Percentiles rank a stretch among this genome's conserved stretches.
phyloP scores from a whole-genome alignment of 2,329 filamentous ascomycete genomes.

The Sporothrix pallida region DNA sequence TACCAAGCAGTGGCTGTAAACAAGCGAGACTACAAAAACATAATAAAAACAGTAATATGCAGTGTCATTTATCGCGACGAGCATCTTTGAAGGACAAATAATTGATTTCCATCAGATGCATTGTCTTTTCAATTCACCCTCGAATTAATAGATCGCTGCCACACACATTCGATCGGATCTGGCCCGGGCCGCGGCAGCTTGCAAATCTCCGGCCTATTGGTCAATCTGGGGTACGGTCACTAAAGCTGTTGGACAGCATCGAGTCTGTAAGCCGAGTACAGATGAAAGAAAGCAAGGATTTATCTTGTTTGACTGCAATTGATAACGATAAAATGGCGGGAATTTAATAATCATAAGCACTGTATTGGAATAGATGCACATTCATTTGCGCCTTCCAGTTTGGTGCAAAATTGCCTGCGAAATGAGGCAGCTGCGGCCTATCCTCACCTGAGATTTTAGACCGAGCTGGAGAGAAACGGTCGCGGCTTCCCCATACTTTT shows the following conservation, averaged over 20 bases:
- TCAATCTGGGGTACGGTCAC: not conserved
- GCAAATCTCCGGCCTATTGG: constrained; percentile 9
- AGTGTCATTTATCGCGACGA: not conserved
- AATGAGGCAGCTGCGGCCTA: not conserved
- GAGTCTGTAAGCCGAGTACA: not conserved
- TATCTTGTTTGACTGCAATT: no score
- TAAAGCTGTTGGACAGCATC: not conserved
- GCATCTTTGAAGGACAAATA: not conserved
- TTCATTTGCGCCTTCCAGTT: not conserved
- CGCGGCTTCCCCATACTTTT: constrained; percentile 15
- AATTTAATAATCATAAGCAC: no score
- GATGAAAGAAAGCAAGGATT: no score
- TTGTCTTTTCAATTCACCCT: not conserved
- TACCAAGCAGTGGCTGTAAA: not conserved
- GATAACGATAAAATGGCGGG: no score
- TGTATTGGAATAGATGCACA: no score
- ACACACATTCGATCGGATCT: not conserved
- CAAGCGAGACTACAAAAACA: not conserved
- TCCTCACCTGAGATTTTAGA: not conserved
- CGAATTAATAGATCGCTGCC: not conserved
- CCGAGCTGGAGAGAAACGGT: not conserved
- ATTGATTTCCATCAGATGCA: no score
- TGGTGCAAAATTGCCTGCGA: not conserved
- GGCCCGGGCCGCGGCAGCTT: constrained; percentile 24
- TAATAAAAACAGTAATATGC: not conserved